Conservation (phyloP, 73 alveolate genomes). For the Effrenium voratum region DNA sequence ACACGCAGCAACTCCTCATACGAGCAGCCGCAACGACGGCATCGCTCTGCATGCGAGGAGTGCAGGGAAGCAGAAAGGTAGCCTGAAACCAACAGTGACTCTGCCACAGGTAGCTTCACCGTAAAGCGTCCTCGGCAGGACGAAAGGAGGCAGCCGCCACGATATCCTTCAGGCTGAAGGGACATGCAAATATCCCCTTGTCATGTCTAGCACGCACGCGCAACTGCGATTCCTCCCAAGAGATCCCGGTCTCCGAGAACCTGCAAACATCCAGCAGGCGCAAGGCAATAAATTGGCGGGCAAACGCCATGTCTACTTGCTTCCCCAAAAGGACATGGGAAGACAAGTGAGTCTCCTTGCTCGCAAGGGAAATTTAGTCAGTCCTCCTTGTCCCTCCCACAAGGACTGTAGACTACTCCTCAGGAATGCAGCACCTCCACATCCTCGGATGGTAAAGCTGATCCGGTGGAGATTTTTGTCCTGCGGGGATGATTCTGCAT, state of each 20-base stretch:
- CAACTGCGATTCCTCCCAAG: constrained; percentile 36
- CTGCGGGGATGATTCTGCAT: neutral
- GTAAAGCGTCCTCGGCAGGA: constrained; percentile 36
- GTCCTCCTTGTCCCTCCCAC: neutral
- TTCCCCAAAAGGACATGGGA: too few species aligned
- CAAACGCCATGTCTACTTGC: too few species aligned
- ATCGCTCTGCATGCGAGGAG: constrained; percentile 70
- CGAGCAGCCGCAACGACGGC: constrained; percentile 83
- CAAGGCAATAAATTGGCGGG: too few species aligned
- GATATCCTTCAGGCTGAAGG: constrained; percentile 25
- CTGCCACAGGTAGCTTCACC: neutral
- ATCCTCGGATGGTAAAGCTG: constrained; percentile 52
- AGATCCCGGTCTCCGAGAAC: constrained; percentile 83
- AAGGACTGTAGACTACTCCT: neutral
- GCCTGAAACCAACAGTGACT: neutral
- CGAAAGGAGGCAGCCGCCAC: constrained; percentile 71
- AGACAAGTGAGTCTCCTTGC: too few species aligned
- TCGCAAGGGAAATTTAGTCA: too few species aligned
- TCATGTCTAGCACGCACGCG: too few species aligned
- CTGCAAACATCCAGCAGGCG: neutral
- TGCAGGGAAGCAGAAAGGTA: constrained; percentile 71
- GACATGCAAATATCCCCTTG: neutral
- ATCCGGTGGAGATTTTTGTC: constrained; percentile 36
- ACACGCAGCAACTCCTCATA: constrained; percentile 34
- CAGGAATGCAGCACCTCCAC: constrained; percentile 19